Evolutionary conservation across 2,329 filamentous ascomycete species (phyloP).

Genomic region (Epichloe elymi): DNA sequence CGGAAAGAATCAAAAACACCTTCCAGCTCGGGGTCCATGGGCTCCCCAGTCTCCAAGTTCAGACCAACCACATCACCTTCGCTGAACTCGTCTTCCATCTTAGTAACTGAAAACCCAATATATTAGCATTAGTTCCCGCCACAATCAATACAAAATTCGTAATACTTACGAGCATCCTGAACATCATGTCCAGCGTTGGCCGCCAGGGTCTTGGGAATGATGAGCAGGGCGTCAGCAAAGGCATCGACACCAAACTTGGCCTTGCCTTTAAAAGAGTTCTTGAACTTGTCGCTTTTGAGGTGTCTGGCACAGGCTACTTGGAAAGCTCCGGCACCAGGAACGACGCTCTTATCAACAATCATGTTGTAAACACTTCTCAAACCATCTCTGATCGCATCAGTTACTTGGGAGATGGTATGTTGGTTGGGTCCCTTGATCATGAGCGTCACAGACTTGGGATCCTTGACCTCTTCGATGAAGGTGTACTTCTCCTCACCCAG

Average conservation of each 20-base stretch:
- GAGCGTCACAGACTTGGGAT: slow-evolving; percentile 93
- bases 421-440: slow-evolving; percentile 96
- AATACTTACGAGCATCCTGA: slow-evolving; percentile 73
- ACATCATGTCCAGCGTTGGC: slow-evolving; percentile 95
- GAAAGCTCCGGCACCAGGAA: slow-evolving; percentile 90
- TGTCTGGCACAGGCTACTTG: slow-evolving; percentile 86
- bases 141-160: slow-evolving; percentile 4
- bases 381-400: slow-evolving; percentile 89
- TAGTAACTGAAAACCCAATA: slow-evolving; percentile 47
- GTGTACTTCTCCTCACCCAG: slow-evolving; percentile 98
- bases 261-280: slow-evolving; percentile 91
- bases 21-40: slow-evolving; percentile 88
- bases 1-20: slow-evolving; percentile 95
- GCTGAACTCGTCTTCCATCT: slow-evolving; percentile 70
- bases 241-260: slow-evolving; percentile 91
- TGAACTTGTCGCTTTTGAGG: slow-evolving; percentile 74
- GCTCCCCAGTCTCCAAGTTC: slow-evolving; percentile 73
- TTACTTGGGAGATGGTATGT: slow-evolving; percentile 94
- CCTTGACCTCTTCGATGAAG: slow-evolving; percentile 96
- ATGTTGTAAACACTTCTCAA: slow-evolving; percentile 97
- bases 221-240: slow-evolving; percentile 84
- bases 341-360: slow-evolving; percentile 94
- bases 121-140: slow-evolving; percentile 7
- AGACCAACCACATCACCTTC: slow-evolving; percentile 81
- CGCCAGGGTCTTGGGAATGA: slow-evolving; percentile 95